A percentile compares a stretch with the other conserved stretches of the same genome.
phyloP scores from a whole-genome alignment of 192 early-diverging fungal species.

The Coemansia sp. region DNA sequence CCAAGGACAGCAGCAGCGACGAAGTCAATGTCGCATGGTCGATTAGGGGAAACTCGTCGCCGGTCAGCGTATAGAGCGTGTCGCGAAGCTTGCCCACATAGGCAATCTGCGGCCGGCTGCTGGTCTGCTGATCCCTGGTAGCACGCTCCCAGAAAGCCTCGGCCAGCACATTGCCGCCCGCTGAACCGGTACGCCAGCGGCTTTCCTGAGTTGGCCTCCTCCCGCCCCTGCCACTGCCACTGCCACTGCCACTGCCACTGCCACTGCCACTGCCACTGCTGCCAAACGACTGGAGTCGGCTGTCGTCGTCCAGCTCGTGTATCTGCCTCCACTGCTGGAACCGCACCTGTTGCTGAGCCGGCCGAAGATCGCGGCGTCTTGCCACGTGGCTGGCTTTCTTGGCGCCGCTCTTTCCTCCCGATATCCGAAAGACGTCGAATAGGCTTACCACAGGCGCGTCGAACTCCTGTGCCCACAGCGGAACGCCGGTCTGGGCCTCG shows the following conservation, averaged over 20 bases:
- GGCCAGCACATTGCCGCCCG: constrained; percentile 43
- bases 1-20: constrained; percentile 47
- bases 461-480: constrained; percentile 60
- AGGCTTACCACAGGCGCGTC: constrained; percentile 57
- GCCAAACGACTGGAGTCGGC: neutral
- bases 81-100: constrained; percentile 69
- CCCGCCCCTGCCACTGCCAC: neutral
- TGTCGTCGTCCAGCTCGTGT: constrained; percentile 24
- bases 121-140: constrained; percentile 6
- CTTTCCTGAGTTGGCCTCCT: constrained; percentile 12
- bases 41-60: constrained; percentile 67
- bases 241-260: neutral
- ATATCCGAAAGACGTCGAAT: constrained; percentile 61
- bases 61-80: constrained; percentile 69
- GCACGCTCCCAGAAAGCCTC: constrained; percentile 49
- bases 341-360: constrained; percentile 31
- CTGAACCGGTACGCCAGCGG: constrained; percentile 46
- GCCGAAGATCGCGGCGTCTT: constrained; percentile 33
- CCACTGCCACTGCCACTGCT: neutral
- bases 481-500: constrained; percentile 46
- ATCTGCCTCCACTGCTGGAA: constrained; percentile 29
- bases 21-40: constrained; percentile 47
- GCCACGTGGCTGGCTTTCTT: constrained; percentile 32
- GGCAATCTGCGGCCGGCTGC: constrained; percentile 43
- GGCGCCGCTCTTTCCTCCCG: constrained; percentile 5